phyloP scores from a whole-genome alignment of 73 alveolate genomes.

The Paramecium octaurelia region DNA sequence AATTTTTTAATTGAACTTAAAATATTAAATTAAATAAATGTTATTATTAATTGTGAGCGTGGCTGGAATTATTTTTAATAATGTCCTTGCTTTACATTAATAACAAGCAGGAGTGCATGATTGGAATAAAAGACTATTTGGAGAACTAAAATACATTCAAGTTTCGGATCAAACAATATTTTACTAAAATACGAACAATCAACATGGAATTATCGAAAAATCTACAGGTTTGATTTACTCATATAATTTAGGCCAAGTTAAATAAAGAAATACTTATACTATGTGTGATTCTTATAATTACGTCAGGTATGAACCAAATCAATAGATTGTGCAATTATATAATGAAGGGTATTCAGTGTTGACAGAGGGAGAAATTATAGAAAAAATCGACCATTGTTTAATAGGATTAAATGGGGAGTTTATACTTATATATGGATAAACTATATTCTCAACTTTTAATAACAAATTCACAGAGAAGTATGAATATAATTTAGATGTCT shows the following conservation, averaged over 20 bases:
- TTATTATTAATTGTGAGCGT: background rate
- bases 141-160: background rate
- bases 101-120: constrained; percentile 28
- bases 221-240: background rate
- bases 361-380: background rate
- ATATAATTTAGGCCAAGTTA: background rate
- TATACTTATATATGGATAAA: background rate
- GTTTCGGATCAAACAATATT: background rate
- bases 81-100: background rate
- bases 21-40: background rate
- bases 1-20: background rate
- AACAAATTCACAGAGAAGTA: background rate
- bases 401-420: background rate
- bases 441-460: background rate
- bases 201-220: background rate
- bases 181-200: background rate
- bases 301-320: background rate
- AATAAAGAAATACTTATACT: background rate
- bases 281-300: constrained; percentile 4
- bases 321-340: background rate
- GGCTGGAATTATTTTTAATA: background rate
- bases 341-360: constrained; percentile 20
- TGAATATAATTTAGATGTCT: background rate
- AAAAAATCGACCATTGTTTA: background rate
- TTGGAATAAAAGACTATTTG: constrained; percentile 22